A percentile compares a stretch with the other conserved stretches of the same genome.
These are phyloP conservation scores for Colletotrichum trifolii DNA, from an alignment of 2,329 filamentous ascomycete genomes.

Conservation along the genomic window DNA sequence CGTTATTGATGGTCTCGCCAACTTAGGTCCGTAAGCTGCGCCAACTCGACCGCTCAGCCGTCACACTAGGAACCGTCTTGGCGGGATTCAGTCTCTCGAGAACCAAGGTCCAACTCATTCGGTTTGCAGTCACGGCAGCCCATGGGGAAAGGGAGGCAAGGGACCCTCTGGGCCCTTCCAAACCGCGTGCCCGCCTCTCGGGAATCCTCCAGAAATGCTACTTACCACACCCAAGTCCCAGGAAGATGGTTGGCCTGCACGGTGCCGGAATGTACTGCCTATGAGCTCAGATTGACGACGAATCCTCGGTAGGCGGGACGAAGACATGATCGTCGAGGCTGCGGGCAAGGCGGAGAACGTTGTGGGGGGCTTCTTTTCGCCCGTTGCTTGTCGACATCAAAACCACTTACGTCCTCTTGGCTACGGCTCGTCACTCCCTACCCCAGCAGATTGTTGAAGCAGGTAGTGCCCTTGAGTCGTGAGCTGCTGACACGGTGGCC, in stretches of 20 bases:
- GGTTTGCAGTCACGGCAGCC: too few relatives aligned
- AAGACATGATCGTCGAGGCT: conserved; percentile 22
- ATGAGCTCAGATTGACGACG: conserved; percentile 23
- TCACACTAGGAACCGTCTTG: too few relatives aligned
- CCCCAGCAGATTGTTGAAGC: neutral
- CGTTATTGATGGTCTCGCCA: too few relatives aligned
- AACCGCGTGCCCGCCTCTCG: neutral
- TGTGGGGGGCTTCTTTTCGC: neutral
- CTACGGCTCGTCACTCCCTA: conserved; percentile 3
- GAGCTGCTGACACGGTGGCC: conserved; percentile 34
- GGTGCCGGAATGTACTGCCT: neutral
- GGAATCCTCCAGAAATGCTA: conserved; percentile 16
- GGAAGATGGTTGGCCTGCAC: neutral
- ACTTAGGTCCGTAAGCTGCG: too few relatives aligned
- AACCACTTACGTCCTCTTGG: neutral
- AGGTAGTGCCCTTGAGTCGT: neutral
- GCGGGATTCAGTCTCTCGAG: too few relatives aligned
- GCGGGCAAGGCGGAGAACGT: neutral
- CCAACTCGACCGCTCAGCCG: too few relatives aligned
- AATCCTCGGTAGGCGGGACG: neutral
- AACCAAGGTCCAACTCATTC: too few relatives aligned
- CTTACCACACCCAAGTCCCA: conserved; percentile 5
- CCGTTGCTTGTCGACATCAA: neutral
- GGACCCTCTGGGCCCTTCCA: conserved; percentile 12
- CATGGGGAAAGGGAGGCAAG: neutral